A percentile compares a stretch with the other conserved stretches of the same genome.
Conservation (phyloP, 306 rosid species). For the Cotoneaster glaucophyllus region DNA sequence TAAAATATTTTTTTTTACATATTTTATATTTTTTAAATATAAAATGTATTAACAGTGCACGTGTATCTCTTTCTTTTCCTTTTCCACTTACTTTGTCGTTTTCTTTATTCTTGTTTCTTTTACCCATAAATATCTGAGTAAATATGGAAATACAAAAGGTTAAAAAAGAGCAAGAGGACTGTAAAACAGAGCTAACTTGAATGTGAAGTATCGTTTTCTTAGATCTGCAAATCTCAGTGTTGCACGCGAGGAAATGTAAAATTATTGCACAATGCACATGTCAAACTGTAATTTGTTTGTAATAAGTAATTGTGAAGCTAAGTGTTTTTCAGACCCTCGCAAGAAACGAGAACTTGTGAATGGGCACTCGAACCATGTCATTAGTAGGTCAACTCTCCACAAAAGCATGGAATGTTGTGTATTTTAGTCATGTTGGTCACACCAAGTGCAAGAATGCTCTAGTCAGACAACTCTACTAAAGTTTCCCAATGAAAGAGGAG, state of each 20-base stretch:
- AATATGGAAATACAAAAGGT: not conserved
- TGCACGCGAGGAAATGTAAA: not conserved
- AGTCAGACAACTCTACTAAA: too few relatives aligned
- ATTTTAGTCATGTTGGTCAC: too few relatives aligned
- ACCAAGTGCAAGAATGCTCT: too few relatives aligned
- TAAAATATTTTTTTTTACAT: too few relatives aligned
- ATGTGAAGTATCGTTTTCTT: not conserved
- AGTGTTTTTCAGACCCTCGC: too few relatives aligned
- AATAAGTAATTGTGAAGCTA: not conserved
- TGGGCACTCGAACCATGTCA: not conserved
- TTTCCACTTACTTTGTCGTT: not conserved
- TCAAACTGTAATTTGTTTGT: not conserved
- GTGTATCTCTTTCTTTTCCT: not conserved
- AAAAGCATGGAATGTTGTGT: not conserved
- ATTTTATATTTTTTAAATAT: too few relatives aligned
- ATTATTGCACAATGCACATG: too few relatives aligned
- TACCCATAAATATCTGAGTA: not conserved
- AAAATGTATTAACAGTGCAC: not conserved
- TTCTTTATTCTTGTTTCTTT: not conserved
- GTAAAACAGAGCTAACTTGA: not conserved
- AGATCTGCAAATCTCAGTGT: not conserved
- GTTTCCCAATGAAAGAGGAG: too few relatives aligned
- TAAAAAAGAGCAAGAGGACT: not conserved
- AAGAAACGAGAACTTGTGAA: not conserved
- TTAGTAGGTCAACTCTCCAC: not conserved